Conservation (phyloP, 768 basidiomycete genomes). For the Lactifluus rugatus region DNA sequence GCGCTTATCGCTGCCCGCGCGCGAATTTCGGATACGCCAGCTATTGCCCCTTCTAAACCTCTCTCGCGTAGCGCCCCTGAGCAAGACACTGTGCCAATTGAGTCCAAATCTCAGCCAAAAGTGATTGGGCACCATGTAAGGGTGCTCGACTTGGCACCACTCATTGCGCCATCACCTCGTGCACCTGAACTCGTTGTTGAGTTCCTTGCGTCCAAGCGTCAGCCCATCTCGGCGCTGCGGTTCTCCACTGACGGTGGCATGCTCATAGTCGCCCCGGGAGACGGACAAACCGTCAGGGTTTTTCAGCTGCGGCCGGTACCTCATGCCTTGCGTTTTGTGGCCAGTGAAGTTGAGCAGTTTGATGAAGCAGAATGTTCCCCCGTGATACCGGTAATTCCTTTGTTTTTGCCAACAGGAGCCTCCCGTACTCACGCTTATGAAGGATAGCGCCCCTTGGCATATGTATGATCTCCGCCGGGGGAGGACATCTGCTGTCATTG, state of each 20-base stretch:
- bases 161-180: constrained; percentile 22
- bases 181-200: constrained; percentile 33
- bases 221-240: constrained; percentile 36
- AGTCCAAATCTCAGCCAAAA: background rate
- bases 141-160: constrained; percentile 43
- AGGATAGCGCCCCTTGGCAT: constrained; percentile 35
- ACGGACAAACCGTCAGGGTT: constrained; percentile 45
- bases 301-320: constrained; percentile 34
- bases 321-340: constrained; percentile 16
- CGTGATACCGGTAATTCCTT: background rate
- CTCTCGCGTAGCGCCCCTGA: constrained; percentile 31
- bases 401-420: background rate
- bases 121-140: constrained; percentile 35
- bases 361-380: background rate
- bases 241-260: constrained; percentile 49
- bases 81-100: background rate
- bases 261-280: constrained; percentile 40
- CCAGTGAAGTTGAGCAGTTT: background rate
- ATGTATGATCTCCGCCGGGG: constrained; percentile 66
- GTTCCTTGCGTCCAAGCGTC: constrained; percentile 40
- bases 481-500: constrained; percentile 54
- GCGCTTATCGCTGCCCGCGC: constrained; percentile 40
- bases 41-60: constrained; percentile 13
- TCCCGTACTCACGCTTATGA: background rate
- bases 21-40: constrained; percentile 10